A percentile compares a stretch with the other conserved stretches of the same genome.
Evolutionary conservation across 331 rosid species (phyloP).

Genomic region (Telfairia occidentalis): DNA sequence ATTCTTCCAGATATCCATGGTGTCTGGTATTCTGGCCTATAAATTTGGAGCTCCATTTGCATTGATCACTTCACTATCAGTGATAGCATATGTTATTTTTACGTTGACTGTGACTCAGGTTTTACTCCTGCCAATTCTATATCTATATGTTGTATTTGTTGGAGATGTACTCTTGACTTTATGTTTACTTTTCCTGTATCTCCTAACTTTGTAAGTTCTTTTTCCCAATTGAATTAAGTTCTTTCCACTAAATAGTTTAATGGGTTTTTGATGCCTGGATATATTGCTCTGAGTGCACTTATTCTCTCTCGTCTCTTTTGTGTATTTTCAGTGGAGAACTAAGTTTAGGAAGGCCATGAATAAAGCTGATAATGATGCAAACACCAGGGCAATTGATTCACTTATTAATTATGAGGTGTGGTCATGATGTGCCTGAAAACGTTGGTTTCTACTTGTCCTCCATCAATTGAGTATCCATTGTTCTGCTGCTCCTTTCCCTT

Average conservation of each 20-base stretch:
- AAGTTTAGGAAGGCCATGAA: slow-evolving; percentile 93
- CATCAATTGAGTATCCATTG: slow-evolving; percentile 6
- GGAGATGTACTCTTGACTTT: slow-evolving; percentile 12
- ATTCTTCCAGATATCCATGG: slow-evolving; percentile 90
- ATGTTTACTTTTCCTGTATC: background rate
- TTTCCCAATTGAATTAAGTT: background rate
- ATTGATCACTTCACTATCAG: slow-evolving; percentile 85
- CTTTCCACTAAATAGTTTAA: background rate
- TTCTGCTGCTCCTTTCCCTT: background rate
- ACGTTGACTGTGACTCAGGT: slow-evolving; percentile 91
- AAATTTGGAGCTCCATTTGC: slow-evolving; percentile 97
- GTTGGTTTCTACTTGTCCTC: slow-evolving; percentile 1
- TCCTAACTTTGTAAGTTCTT: background rate
- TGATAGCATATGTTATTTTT: slow-evolving; percentile 74
- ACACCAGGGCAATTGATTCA: slow-evolving; percentile 77
- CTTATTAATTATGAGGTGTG: slow-evolving; percentile 92
- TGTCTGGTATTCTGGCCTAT: slow-evolving; percentile 95
- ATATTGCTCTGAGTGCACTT: slow-evolving; percentile 3
- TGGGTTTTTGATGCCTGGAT: background rate
- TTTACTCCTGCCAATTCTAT: slow-evolving; percentile 17
- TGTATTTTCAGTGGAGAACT: slow-evolving; percentile 85
- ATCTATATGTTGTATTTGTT: background rate
- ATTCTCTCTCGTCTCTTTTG: slow-evolving; percentile 8
- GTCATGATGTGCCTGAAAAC: slow-evolving; percentile 5
- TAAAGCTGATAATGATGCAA: slow-evolving; percentile 91